phyloP scores from a whole-genome alignment of 768 basidiomycete genomes.

The Boletus fagicola region DNA sequence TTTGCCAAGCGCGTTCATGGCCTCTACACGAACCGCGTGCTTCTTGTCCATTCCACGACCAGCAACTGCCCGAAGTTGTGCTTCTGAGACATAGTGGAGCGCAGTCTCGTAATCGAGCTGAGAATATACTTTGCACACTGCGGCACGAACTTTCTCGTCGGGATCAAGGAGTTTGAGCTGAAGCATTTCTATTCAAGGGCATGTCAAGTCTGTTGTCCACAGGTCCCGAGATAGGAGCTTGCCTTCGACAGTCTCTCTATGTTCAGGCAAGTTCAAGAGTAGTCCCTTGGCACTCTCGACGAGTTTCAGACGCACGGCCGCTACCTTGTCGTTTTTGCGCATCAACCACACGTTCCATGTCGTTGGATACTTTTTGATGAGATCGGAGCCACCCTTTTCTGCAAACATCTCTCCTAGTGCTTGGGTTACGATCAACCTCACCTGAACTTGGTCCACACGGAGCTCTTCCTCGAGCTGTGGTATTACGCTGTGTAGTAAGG shows the following conservation, averaged over 20 bases:
- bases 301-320: conserved; percentile 71
- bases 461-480: conserved; percentile 92
- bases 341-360: conserved; percentile 86
- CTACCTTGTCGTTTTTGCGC: conserved; percentile 72
- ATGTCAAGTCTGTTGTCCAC: conserved; percentile 3
- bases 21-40: conserved; percentile 67
- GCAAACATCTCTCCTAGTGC: conserved; percentile 90
- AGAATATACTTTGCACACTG: conserved; percentile 78
- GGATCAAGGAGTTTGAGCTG: conserved; percentile 72
- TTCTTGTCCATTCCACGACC: conserved; percentile 84
- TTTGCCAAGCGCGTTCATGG: conserved; percentile 71
- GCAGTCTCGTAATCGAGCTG: conserved; percentile 89
- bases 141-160: conserved; percentile 87
- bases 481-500: conserved; percentile 83
- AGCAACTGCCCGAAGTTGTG: conserved; percentile 60
- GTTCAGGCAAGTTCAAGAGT: conserved; percentile 63
- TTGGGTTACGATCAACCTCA: conserved; percentile 80
- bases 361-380: conserved; percentile 74
- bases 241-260: conserved; percentile 73
- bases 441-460: conserved; percentile 64
- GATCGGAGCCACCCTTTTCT: conserved; percentile 68
- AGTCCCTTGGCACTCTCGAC: conserved; percentile 68
- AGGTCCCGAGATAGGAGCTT: conserved; percentile 20
- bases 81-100: conserved; percentile 71
- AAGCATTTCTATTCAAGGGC: conserved; percentile 48